Conservation (phyloP, 495 filamentous ascomycete species). For the Paragyromitra xinjiangensis region DNA sequence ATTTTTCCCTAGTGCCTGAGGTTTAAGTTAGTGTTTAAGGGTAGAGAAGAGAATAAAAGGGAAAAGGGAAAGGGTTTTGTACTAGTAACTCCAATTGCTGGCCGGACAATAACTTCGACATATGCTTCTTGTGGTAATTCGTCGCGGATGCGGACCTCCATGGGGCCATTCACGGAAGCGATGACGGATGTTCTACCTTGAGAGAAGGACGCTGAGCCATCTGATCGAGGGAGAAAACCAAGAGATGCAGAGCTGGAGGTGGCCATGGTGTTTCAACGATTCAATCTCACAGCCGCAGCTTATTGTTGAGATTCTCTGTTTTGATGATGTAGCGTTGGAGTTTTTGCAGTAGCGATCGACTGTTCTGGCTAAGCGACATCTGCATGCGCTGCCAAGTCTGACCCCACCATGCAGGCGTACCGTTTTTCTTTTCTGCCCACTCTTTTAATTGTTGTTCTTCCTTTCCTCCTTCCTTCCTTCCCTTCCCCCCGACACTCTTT, state of each 20-base stretch:
- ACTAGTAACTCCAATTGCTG: conserved; percentile 84
- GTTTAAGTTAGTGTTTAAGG: conserved; percentile 59
- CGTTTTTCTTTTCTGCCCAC: conserved; percentile 37
- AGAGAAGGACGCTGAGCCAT: conserved; percentile 87
- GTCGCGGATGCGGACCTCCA: conserved; percentile 56
- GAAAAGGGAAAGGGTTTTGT: conserved; percentile 59
- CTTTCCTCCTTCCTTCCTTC: conserved; percentile 17
- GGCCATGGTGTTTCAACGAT: conserved; percentile 12
- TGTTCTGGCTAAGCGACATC: conserved; percentile 10
- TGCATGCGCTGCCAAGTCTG: conserved; percentile 25
- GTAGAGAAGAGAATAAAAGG: conserved; percentile 52
- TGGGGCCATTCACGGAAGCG: conserved; percentile 87
- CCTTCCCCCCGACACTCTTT: conserved; percentile 20
- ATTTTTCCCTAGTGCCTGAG: conserved; percentile 73
- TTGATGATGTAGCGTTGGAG: neutral
- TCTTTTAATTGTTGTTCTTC: neutral
- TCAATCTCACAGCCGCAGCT: neutral
- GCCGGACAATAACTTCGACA: conserved; percentile 88
- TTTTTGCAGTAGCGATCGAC: neutral
- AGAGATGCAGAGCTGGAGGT: conserved; percentile 38
- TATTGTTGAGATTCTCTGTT: neutral
- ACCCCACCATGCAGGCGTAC: conserved; percentile 51
- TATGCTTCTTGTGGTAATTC: conserved; percentile 70
- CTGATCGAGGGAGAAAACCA: conserved; percentile 70
- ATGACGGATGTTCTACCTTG: conserved; percentile 76